phyloP scores from a whole-genome alignment of 106 monocot genomes.

The Agapanthus africanus region DNA sequence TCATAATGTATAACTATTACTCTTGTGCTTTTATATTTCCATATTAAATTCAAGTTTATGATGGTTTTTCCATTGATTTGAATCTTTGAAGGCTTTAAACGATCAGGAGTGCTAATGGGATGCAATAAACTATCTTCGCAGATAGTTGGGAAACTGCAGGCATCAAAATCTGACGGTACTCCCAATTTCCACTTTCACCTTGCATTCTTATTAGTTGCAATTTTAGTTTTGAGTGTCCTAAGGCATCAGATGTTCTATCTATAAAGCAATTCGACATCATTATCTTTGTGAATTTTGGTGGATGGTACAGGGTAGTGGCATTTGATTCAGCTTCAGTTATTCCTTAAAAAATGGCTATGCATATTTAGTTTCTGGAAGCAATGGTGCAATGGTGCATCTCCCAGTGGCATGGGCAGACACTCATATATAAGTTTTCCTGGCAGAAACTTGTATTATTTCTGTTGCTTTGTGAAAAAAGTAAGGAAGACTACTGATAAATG shows the following conservation, averaged over 20 bases:
- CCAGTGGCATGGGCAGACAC: not conserved
- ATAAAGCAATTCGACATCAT: not conserved
- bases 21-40: no score
- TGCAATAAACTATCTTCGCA: conserved; percentile 48
- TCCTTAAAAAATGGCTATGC: not conserved
- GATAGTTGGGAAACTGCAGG: conserved; percentile 28
- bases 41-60: not conserved
- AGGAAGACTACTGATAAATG: no score
- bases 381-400: not conserved
- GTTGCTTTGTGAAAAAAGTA: no score
- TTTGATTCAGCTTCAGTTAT: not conserved
- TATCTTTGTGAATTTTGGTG: not conserved
- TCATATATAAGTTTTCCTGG: no score
- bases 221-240: not conserved
- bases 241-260: not conserved
- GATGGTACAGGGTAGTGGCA: not conserved
- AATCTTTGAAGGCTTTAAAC: conserved; percentile 22
- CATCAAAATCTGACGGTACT: conserved; percentile 37
- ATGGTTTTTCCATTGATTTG: not conserved
- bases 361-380: not conserved
- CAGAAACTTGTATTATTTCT: no score
- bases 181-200: not conserved
- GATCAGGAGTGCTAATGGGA: conserved; percentile 9
- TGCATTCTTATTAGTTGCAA: not conserved
- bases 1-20: no score